Evolutionary conservation across 2,329 filamentous ascomycete species (phyloP), one percentile per base, ranked within the genome.

Genomic region (Lachnellula occidentalis): DNA sequence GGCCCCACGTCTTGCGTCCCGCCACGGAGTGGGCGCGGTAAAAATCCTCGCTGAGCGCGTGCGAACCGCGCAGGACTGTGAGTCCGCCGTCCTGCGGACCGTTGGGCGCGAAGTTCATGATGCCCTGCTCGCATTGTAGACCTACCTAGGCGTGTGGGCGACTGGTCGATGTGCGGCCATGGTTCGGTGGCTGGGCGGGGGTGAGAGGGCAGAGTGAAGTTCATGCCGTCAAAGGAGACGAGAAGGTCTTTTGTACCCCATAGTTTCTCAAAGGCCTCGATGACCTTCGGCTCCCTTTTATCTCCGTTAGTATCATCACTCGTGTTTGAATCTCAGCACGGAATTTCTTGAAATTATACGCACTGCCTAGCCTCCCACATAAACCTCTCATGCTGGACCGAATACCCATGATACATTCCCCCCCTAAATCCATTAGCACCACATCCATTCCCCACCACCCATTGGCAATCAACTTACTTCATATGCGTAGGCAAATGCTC

Each of bases 181-280:
- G 43, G 65, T 27, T 49, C 55, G 48, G 70, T 69, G 19, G 45
- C 31, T n/a, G 50, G 14, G 7, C 42, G 17, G 41, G 48, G 51
- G 52, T 37, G 51, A 53, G 2, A 24, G 27, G 48, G 51, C 43
- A 72, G 70, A 1, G 69, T 68, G 48, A 75, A 68, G 56, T 76
- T 76, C 45, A 76, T 60, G 2, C 68, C 70, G 56, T 77, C 75
- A 55, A 77, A 78, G 0, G 73, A 75, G 2, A 75, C 74, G 45
- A 76, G 68, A 12, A 77, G 62, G 31, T 77, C 69, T 17, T 72
- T 59, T 11, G 71, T 73, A 3, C 67, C 66, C 53, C 71, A 75
- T 2, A 76, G 61, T 54, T 69, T 72, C 31, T 68, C 70, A 47
- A 76, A 77, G 1, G 69, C 67, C 0, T 59, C 62, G 2, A 73